Evolutionary conservation across 164 flowering plant genomes (phyloP), one percentile per base, ranked within the genome.

Genomic region (Nymphaea thermarum): DNA sequence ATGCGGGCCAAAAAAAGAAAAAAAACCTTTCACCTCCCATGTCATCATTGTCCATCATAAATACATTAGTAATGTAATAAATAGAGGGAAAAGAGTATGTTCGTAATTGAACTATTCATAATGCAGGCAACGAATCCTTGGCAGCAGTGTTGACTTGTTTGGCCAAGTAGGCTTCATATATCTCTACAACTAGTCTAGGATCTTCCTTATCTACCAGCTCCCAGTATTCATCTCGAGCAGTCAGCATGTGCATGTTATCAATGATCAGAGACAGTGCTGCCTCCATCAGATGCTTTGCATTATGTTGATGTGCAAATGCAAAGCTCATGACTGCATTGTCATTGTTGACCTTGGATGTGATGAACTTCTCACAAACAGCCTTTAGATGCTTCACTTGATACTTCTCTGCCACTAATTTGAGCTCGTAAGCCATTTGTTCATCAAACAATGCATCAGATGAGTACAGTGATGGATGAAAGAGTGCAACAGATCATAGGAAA

Each of bases 381-480:
- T 90, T 92, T 61, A 92, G 87, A 67, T 92, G 90, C 77, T 83
- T 85, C 75, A 92, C 98, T 77, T 90, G 81, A 73, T 90, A 92
- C 69, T 90, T 92, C 66, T 92, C 98, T 53, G 89, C 94, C 79
- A 92, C 63, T 4, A 84, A 84, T 45, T 90, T 66, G 64, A 92
- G 91, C 42, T 89, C 90, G 68, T 67, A 84, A 5, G 96, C 93
- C 85, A 87, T 73, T 66, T 75, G 82, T 75, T 89, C 91, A 64
- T 88, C 94, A 47, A 88, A 89, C 70, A 81, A 77, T 7, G 82
- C 87, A 69, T 92, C 96, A 11, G 94, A 96, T 15, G 91, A 84
- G 86, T 90, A 90, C 74, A 92, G 73, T 83, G 90, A 74, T 81
- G 78, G 43, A 92, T 80, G 71, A 92, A 90, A 62, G 85, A 74